Conservation (phyloP, 345 rosid genomes). For the Eucalyptus fibrosa region DNA sequence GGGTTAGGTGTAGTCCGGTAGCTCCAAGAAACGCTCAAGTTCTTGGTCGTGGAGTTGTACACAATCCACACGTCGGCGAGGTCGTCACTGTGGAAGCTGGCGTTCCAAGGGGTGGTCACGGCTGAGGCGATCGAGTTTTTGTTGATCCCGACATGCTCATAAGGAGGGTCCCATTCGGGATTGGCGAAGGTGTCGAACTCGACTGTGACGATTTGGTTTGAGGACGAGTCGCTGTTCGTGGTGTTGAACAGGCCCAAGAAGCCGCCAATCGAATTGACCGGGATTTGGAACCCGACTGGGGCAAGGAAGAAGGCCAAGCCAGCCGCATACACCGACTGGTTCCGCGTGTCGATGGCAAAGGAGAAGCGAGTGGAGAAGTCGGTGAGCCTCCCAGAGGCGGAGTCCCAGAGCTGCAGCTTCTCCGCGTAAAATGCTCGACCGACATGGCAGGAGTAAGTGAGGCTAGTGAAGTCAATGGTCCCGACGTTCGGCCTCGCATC, state of each 20-base stretch:
- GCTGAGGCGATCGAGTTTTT: conserved; percentile 18
- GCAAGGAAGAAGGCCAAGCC: background rate
- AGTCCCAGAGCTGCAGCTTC: conserved; percentile 14
- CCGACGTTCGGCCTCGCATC: conserved; percentile 15
- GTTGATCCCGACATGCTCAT: conserved; percentile 33
- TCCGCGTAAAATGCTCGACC: conserved; percentile 20
- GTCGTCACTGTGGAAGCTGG: conserved; percentile 19
- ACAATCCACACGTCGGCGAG: conserved; percentile 7
- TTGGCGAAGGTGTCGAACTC: conserved; percentile 21
- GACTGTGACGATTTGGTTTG: conserved; percentile 1
- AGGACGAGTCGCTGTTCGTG: background rate
- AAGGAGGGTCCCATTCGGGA: conserved; percentile 11
- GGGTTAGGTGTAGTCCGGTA: background rate
- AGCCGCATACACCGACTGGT: background rate
- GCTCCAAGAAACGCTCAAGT: conserved; percentile 21
- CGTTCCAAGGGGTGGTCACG: conserved; percentile 23
- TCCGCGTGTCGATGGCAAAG: background rate
- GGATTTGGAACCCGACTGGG: background rate
- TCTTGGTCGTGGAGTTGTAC: conserved; percentile 17
- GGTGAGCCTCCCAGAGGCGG: background rate
- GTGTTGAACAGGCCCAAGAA: conserved; percentile 1
- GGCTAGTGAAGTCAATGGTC: conserved; percentile 6
- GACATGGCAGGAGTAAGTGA: background rate
- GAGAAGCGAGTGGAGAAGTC: conserved; percentile 20
- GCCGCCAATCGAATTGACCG: background rate